Conservation (phyloP, 164 flowering plant species). For the Magnolia kwangsiensis region DNA sequence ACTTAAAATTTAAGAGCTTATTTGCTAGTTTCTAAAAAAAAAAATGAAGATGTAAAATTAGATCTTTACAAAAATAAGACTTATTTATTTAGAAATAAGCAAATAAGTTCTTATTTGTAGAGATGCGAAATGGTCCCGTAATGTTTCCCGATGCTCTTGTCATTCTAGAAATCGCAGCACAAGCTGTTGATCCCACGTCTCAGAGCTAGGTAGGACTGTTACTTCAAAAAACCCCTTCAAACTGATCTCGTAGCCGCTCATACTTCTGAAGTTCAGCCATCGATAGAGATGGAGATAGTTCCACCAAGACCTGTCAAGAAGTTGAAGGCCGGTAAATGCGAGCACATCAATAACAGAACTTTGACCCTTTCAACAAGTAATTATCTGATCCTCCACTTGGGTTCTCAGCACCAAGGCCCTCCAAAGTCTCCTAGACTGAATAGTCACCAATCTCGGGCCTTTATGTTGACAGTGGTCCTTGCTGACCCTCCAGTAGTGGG, state of each 20-base stretch:
- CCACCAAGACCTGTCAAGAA: slow-evolving; percentile 54
- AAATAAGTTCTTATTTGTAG: too few species aligned
- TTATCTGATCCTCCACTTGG: neutral
- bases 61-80: too few species aligned
- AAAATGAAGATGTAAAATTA: too few species aligned
- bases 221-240: slow-evolving; percentile 47
- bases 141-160: too few species aligned
- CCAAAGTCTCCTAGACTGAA: neutral
- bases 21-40: too few species aligned
- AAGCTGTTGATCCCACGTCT: too few species aligned
- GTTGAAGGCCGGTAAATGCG: neutral
- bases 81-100: too few species aligned
- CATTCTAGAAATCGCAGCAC: too few species aligned
- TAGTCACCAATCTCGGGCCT: neutral
- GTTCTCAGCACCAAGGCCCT: neutral
- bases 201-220: neutral
- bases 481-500: too few species aligned
- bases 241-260: slow-evolving; percentile 66
- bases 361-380: neutral
- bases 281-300: slow-evolving; percentile 76
- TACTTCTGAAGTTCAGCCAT: slow-evolving; percentile 72
- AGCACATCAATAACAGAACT: neutral
- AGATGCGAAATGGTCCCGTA: too few species aligned
- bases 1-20: too few species aligned
- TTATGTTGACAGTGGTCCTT: neutral